These are phyloP conservation scores for Macrophomina phaseolina DNA, from an alignment of 2,329 filamentous ascomycete genomes.

Conservation along the genomic window DNA sequence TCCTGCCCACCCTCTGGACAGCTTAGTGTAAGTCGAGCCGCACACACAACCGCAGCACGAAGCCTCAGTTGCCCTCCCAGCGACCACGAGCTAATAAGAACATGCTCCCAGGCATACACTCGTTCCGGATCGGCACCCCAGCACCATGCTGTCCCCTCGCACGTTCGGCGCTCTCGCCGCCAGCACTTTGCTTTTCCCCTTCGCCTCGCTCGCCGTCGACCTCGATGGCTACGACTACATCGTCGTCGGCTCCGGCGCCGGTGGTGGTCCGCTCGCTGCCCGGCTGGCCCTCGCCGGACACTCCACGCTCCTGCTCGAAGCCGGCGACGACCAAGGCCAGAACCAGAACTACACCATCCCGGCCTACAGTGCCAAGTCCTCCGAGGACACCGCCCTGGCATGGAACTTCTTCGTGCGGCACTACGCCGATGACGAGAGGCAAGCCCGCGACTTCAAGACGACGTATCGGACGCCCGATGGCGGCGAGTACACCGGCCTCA, in stretches of 20 bases:
- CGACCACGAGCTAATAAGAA: background rate
- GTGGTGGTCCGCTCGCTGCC: constrained; percentile 64
- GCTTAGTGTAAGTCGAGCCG: background rate
- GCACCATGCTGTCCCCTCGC: constrained; percentile 12
- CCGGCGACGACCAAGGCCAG: constrained; percentile 63
- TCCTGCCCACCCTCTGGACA: background rate
- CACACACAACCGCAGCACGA: background rate
- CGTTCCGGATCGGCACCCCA: background rate
- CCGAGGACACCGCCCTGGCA: constrained; percentile 62
- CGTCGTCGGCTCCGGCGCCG: constrained; percentile 65
- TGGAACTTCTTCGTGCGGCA: constrained; percentile 71
- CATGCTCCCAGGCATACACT: constrained; percentile 8
- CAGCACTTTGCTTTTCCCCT: background rate
- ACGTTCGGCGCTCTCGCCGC: constrained; percentile 9
- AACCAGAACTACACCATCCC: constrained; percentile 59
- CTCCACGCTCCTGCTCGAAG: constrained; percentile 65
- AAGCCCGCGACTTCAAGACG: constrained; percentile 64
- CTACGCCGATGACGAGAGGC: constrained; percentile 61
- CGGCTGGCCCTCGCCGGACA: constrained; percentile 64
- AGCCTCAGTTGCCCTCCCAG: background rate
- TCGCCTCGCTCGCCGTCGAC: constrained; percentile 7
- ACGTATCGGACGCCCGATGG: constrained; percentile 61
- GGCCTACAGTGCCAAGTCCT: constrained; percentile 58
- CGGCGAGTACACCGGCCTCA: constrained; percentile 58
- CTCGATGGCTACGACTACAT: constrained; percentile 62